These are phyloP conservation scores for Cerioporus squamosus DNA, from an alignment of 1,284 basidiomycete species.

Conservation along the genomic window DNA sequence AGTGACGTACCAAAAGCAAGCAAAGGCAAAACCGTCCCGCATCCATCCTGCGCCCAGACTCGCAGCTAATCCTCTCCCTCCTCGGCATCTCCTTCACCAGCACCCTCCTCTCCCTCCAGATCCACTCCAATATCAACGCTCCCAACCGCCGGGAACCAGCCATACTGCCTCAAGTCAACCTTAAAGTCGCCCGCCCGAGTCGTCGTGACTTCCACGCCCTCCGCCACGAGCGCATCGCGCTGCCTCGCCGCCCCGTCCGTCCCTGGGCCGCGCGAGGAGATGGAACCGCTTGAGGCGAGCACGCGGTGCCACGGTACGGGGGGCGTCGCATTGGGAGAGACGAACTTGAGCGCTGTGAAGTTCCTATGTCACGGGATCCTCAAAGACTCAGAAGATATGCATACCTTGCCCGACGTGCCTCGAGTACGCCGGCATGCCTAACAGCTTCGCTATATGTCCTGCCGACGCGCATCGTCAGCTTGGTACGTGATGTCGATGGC, in stretches of 20 bases:
- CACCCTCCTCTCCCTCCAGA: background rate
- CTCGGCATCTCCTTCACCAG: background rate
- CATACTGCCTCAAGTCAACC: conserved; percentile 53
- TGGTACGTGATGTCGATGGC: background rate
- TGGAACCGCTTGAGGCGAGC: conserved; percentile 65
- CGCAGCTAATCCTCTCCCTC: too few species aligned
- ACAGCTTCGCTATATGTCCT: conserved; percentile 85
- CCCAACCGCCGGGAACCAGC: conserved; percentile 60
- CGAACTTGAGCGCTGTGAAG: conserved; percentile 66
- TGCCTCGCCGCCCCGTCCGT: conserved; percentile 71
- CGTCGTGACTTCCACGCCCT: conserved; percentile 68
- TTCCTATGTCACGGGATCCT: background rate
- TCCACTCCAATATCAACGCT: conserved; percentile 27
- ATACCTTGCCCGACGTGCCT: conserved; percentile 86
- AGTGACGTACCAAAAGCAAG: too few species aligned
- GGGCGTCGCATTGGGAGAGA: conserved; percentile 59
- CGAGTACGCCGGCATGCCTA: conserved; percentile 83
- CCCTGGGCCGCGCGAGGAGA: conserved; percentile 83
- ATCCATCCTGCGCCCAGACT: too few species aligned
- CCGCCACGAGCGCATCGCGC: conserved; percentile 65
- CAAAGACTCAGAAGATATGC: conserved; percentile 14
- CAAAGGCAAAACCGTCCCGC: too few species aligned
- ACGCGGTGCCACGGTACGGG: conserved; percentile 81
- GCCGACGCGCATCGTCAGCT: background rate
- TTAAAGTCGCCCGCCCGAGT: conserved; percentile 50